Evolutionary conservation across 1,284 basidiomycete genomes (phyloP).

Genomic region (Phlebopus sp.): DNA sequence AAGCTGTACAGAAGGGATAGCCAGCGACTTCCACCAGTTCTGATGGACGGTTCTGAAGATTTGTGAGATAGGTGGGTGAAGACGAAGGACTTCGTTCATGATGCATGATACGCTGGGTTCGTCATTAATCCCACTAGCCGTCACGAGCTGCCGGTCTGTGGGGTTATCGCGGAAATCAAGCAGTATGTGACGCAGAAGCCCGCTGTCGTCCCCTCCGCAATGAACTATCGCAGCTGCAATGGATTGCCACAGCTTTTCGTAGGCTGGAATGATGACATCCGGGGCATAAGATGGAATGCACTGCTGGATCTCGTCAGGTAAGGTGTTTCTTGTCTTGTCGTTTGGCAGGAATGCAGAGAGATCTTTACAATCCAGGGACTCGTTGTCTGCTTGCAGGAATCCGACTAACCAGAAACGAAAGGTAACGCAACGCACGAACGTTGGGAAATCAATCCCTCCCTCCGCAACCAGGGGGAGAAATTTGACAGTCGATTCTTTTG

Average conservation of each 20-base stretch:
- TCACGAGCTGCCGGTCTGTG: conserved; percentile 32
- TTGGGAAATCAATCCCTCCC: conserved; percentile 32
- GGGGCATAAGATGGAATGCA: conserved; percentile 45
- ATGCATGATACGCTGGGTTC: conserved; percentile 38
- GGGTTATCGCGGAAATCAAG: conserved; percentile 40
- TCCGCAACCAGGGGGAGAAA: conserved; percentile 4
- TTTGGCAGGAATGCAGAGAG: conserved; percentile 42
- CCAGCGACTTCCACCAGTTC: conserved; percentile 16
- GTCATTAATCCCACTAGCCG: conserved; percentile 6
- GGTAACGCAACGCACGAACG: conserved; percentile 42
- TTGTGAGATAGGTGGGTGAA: conserved; percentile 46
- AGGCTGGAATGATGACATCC: conserved; percentile 53
- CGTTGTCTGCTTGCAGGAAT: conserved; percentile 38
- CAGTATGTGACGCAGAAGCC: conserved; percentile 30
- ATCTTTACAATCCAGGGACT: conserved; percentile 30
- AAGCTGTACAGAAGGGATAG: conserved; percentile 11
- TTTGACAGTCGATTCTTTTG: conserved; percentile 26
- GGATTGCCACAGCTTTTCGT: conserved; percentile 63
- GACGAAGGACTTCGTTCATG: conserved; percentile 43
- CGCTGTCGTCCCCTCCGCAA: conserved; percentile 27
- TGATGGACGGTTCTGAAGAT: conserved; percentile 31
- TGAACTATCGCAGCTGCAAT: conserved; percentile 41
- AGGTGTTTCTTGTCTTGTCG: conserved; percentile 1
- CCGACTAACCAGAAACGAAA: conserved; percentile 41
- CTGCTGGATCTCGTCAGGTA: conserved; percentile 22